Percentiles rank a stretch among this genome's conserved stretches.
These are phyloP conservation scores for Trichoderma reesei DNA, from an alignment of 495 filamentous ascomycete genomes.

Conservation along the genomic window DNA sequence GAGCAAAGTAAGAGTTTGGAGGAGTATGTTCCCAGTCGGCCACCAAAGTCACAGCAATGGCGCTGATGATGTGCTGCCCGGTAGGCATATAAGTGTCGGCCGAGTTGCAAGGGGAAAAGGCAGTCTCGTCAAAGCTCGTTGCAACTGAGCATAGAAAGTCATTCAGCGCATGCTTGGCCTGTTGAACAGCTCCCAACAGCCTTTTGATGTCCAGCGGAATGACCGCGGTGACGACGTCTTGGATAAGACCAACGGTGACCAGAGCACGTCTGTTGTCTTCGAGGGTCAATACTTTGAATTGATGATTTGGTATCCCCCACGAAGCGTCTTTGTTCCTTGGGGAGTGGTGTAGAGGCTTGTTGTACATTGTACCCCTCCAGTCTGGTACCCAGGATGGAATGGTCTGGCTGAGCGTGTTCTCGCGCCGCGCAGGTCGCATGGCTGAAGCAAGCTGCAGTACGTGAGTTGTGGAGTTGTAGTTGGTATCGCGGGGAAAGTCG, in stretches of 20 bases:
- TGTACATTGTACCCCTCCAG: conserved; percentile 6
- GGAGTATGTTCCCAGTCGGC: neutral
- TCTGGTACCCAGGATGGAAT: conserved; percentile 14
- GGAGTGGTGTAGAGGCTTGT: conserved; percentile 10
- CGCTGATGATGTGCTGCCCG: neutral
- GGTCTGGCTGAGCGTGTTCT: neutral
- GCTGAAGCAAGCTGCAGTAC: neutral
- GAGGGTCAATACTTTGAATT: neutral
- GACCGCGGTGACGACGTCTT: neutral
- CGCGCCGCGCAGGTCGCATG: neutral
- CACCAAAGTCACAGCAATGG: neutral
- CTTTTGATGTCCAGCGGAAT: neutral
- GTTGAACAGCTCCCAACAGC: neutral
- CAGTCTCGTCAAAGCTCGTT: neutral
- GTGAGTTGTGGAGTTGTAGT: neutral
- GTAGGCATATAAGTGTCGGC: neutral
- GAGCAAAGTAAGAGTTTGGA: neutral
- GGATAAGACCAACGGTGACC: neutral
- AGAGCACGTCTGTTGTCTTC: neutral
- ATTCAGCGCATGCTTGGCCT: neutral
- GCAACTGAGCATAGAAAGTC: neutral
- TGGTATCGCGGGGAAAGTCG: neutral
- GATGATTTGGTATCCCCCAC: neutral
- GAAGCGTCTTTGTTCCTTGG: neutral
- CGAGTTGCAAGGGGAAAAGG: neutral